Percentiles rank a stretch among this genome's conserved stretches.
These are phyloP conservation scores for Lichina pygmaea DNA, from an alignment of 495 filamentous ascomycete species.

Conservation along the genomic window DNA sequence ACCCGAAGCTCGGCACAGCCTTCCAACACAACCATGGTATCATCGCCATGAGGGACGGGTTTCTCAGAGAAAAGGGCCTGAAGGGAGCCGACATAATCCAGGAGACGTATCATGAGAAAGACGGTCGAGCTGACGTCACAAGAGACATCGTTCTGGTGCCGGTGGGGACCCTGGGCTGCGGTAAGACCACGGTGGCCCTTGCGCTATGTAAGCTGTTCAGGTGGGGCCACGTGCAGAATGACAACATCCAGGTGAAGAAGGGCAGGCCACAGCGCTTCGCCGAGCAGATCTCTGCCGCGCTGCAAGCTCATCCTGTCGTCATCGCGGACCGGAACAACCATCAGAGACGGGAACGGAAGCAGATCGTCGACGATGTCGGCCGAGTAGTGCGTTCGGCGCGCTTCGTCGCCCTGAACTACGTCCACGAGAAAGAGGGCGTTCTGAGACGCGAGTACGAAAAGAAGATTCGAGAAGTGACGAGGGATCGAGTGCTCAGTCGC, in stretches of 20 bases:
- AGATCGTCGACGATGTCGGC: slow-evolving; percentile 58
- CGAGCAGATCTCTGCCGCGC: slow-evolving; percentile 12
- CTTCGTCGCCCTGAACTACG: slow-evolving; percentile 80
- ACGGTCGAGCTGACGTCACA: slow-evolving; percentile 18
- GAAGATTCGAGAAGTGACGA: slow-evolving; percentile 45
- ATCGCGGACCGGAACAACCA: slow-evolving; percentile 92
- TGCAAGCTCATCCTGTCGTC: slow-evolving; percentile 38
- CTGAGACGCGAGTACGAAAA: slow-evolving; percentile 17
- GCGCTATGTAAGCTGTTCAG: slow-evolving; percentile 61
- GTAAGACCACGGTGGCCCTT: slow-evolving; percentile 80
- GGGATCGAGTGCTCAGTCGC: slow-evolving; percentile 49
- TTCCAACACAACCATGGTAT: slow-evolving; percentile 90
- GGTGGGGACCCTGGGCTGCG: slow-evolving; percentile 80
- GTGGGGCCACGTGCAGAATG: slow-evolving; percentile 92
- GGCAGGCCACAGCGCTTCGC: slow-evolving; percentile 48
- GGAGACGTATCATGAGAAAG: slow-evolving; percentile 20
- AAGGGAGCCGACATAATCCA: slow-evolving; percentile 68
- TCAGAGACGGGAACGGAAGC: slow-evolving; percentile 57
- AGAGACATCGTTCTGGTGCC: slow-evolving; percentile 53
- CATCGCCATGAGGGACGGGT: slow-evolving; percentile 67
- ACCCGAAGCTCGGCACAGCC: slow-evolving; percentile 30
- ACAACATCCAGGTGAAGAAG: slow-evolving; percentile 62
- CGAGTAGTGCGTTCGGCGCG: slow-evolving; percentile 27
- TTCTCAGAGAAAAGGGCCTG: slow-evolving; percentile 50
- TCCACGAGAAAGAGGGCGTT: slow-evolving; percentile 39